Percentiles rank a stretch among this genome's conserved stretches.
Conservation (phyloP, 1,284 basidiomycete species). For the Phaffia rhodozyma region DNA sequence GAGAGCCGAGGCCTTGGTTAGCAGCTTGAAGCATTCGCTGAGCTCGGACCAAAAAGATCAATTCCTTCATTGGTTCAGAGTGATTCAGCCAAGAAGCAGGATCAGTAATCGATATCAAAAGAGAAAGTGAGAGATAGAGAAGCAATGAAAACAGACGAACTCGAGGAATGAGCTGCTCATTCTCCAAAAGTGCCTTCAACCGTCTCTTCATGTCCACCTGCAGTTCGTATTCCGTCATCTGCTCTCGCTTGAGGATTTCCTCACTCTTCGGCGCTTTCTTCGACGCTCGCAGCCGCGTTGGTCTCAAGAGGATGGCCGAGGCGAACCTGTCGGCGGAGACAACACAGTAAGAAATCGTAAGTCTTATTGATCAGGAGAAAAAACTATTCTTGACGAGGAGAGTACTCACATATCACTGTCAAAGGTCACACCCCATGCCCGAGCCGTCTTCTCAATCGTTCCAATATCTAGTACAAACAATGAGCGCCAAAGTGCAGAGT, state of each 20-base stretch:
- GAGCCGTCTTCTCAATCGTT: constrained; percentile 50
- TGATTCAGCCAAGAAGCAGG: neutral
- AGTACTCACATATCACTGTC: constrained; percentile 60
- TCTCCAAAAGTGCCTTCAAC: constrained; percentile 38
- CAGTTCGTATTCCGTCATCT: constrained; percentile 34
- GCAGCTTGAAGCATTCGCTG: constrained; percentile 53
- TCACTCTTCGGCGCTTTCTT: neutral
- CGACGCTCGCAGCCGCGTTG: constrained; percentile 22
- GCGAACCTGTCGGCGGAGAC: constrained; percentile 15
- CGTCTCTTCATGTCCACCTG: constrained; percentile 39
- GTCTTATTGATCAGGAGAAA: neutral
- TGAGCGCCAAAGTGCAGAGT: constrained; percentile 65
- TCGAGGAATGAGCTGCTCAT: constrained; percentile 39
- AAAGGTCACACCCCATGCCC: constrained; percentile 61
- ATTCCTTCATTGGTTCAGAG: constrained; percentile 49
- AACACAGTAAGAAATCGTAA: neutral
- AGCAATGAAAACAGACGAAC: constrained; percentile 23
- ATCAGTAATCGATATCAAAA: neutral
- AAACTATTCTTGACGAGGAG: neutral
- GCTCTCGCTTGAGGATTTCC: constrained; percentile 15
- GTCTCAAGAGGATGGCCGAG: constrained; percentile 24
- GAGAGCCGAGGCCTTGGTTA: constrained; percentile 57
- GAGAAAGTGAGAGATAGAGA: neutral
- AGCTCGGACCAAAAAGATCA: constrained; percentile 70
- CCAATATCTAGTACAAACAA: constrained; percentile 59